phyloP scores from a whole-genome alignment of 2,329 filamentous ascomycete species.

The Alternaria sp. region DNA sequence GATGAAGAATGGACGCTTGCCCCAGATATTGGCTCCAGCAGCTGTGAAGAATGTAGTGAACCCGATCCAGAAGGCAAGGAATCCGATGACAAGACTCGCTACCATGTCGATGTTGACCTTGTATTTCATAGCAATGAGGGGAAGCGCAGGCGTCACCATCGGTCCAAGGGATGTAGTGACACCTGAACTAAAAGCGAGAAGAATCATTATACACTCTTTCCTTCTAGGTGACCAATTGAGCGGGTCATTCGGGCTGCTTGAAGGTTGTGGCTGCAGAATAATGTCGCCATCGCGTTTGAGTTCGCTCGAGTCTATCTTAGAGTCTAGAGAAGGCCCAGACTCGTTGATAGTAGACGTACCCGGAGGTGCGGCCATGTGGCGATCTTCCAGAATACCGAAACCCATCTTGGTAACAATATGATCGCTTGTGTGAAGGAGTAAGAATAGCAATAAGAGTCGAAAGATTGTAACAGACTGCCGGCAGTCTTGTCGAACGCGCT shows the following conservation, averaged over 20 bases:
- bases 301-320: slow-evolving; percentile 24
- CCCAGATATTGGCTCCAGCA: slow-evolving; percentile 51
- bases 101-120: slow-evolving; percentile 50
- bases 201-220: slow-evolving; percentile 45
- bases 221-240: slow-evolving; percentile 56
- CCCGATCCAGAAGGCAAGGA: slow-evolving; percentile 50
- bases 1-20: slow-evolving; percentile 50
- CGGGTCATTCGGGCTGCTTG: slow-evolving; percentile 89
- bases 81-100: slow-evolving; percentile 52
- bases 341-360: slow-evolving; percentile 42
- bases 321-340: slow-evolving; percentile 16
- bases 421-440: not conserved
- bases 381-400: slow-evolving; percentile 42
- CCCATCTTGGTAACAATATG: slow-evolving; percentile 32
- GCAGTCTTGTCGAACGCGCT: slow-evolving; percentile 27
- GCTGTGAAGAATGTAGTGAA: slow-evolving; percentile 54
- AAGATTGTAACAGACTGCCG: slow-evolving; percentile 29
- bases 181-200: slow-evolving; percentile 46
- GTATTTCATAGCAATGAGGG: slow-evolving; percentile 47
- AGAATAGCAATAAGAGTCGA: not conserved
- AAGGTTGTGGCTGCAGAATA: slow-evolving; percentile 89
- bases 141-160: slow-evolving; percentile 53
- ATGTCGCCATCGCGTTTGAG: slow-evolving; percentile 65
- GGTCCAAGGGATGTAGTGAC: slow-evolving; percentile 50
- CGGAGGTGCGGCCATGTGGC: slow-evolving; percentile 41